A percentile compares a stretch with the other conserved stretches of the same genome.
phyloP scores from a whole-genome alignment of 2,329 filamentous ascomycete species.

The Colletotrichum karsti region DNA sequence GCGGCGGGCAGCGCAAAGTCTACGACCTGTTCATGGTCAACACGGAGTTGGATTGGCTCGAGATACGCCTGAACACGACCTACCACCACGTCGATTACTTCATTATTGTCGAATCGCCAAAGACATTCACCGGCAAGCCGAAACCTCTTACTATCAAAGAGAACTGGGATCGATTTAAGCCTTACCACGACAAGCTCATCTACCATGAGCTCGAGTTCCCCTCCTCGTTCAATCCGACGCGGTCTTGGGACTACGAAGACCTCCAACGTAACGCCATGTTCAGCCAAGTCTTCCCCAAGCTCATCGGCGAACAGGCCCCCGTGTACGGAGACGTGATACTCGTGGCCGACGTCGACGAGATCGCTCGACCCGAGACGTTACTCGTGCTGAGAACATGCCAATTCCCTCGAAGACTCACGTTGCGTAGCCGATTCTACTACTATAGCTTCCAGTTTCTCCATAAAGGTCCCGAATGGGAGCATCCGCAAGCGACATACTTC shows the following conservation, averaged over 20 bases:
- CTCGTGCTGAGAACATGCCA: slow-evolving; percentile 57
- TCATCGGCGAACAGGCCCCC: slow-evolving; percentile 51
- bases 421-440: slow-evolving; percentile 63
- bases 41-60: slow-evolving; percentile 71
- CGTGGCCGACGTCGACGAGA: slow-evolving; percentile 69
- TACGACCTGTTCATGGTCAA: slow-evolving; percentile 72
- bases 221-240: slow-evolving; percentile 8
- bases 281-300: slow-evolving; percentile 60
- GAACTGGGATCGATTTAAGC: slow-evolving; percentile 60
- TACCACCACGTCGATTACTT: slow-evolving; percentile 71
- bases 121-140: slow-evolving; percentile 64
- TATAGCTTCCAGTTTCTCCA: slow-evolving; percentile 65
- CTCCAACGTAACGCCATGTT: slow-evolving; percentile 66
- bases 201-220: slow-evolving; percentile 47
- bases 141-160: slow-evolving; percentile 64
- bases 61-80: slow-evolving; percentile 68
- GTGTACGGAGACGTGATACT: slow-evolving; percentile 62
- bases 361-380: slow-evolving; percentile 60
- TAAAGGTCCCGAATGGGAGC: slow-evolving; percentile 56
- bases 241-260: slow-evolving; percentile 60
- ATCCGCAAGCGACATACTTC: slow-evolving; percentile 69
- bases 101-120: slow-evolving; percentile 66
- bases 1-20: slow-evolving; percentile 52
- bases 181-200: slow-evolving; percentile 68
- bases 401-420: slow-evolving; percentile 62